Evolutionary conservation across 495 filamentous ascomycete genomes (phyloP), one percentile per base, ranked within the genome.

Genomic region (Hyaloscypha finlandica): DNA sequence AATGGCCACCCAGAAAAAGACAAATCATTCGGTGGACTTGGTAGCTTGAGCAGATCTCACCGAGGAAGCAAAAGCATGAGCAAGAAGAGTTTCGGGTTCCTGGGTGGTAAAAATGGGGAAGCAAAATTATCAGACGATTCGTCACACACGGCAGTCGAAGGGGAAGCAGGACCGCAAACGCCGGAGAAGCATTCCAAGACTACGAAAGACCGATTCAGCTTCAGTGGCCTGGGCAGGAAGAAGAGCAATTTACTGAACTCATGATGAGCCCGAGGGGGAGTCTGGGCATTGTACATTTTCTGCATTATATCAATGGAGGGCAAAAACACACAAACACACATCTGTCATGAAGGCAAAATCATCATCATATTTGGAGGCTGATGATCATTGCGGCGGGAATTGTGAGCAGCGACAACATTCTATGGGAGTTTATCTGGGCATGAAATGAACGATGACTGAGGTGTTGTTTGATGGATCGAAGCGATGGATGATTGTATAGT

Each of bases 31-130:
- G 55, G 60, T 35, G 68, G 61, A 32, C 51, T 61, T 29, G 61
- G 30, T 2, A 35, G 35, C 29, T 54, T 73, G 22, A 64, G 33
- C n/a, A 35, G 66, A 32, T 59, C 35, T 29, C 59, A 70, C 48
- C 80, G 83, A 33, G 79, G 79, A 45, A 87, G 85, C 70, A 89
- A 88, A 76, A 90, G 87, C 74, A 74, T 89, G 76, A 80, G 87
- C 67, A 80, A 83, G 3, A 83, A 74, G 62, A 71, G 68, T 53
- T 68, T 74, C 39, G 68, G 65, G 2, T 74, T 70, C 33, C 53
- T 74, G 6, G 56, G 69, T 29, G 37, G 48, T 12, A 82, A 51
- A 78, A 81, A 71, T 75, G 83, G 67, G 77, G 80, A 75, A 63
- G 70, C 63, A 35, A 70, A 68, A 72, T 35, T 51, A 25, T 52